Conservation (phyloP, 2,329 filamentous ascomycete species). For the Leptodontidium sp. region DNA sequence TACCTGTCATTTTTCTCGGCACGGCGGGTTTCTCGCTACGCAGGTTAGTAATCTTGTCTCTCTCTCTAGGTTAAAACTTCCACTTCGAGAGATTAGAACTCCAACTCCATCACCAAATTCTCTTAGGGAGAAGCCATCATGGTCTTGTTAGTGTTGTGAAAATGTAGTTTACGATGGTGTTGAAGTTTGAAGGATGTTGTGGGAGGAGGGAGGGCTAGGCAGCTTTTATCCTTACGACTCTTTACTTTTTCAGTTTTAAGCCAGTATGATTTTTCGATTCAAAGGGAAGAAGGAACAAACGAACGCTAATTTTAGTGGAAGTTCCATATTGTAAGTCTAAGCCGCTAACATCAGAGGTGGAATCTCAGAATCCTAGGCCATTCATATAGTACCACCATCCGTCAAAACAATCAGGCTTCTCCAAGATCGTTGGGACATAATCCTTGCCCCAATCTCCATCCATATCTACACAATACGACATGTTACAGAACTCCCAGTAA, state of each 20-base stretch:
- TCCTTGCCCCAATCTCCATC: constrained; percentile 25
- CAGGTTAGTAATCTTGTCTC: no score
- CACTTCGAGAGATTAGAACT: no score
- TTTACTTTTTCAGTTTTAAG: constrained; percentile 21
- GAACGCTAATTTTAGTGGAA: constrained; percentile 15
- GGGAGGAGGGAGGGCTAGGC: constrained; percentile 16
- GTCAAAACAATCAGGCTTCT: constrained; percentile 22
- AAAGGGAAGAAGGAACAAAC: constrained; percentile 19
- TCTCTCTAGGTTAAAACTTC: no score
- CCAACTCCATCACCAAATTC: constrained; percentile 9
- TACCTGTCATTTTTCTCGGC: no score
- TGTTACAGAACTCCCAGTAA: constrained; percentile 50
- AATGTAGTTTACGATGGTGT: constrained; percentile 19
- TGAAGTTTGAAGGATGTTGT: constrained; percentile 22
- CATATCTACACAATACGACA: constrained; percentile 18
- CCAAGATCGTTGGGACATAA: constrained; percentile 25
- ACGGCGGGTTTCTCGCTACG: no score
- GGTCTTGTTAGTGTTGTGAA: constrained; percentile 19
- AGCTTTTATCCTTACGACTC: constrained; percentile 21
- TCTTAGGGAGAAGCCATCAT: constrained; percentile 19
- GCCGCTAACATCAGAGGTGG: constrained; percentile 14
- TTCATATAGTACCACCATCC: constrained; percentile 24
- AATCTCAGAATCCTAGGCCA: constrained; percentile 25
- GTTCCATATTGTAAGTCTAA: constrained; percentile 16
- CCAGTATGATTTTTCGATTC: constrained; percentile 21